These are phyloP conservation scores for Phialophora macrospora DNA, from an alignment of 2,329 filamentous ascomycete species.

Conservation along the genomic window DNA sequence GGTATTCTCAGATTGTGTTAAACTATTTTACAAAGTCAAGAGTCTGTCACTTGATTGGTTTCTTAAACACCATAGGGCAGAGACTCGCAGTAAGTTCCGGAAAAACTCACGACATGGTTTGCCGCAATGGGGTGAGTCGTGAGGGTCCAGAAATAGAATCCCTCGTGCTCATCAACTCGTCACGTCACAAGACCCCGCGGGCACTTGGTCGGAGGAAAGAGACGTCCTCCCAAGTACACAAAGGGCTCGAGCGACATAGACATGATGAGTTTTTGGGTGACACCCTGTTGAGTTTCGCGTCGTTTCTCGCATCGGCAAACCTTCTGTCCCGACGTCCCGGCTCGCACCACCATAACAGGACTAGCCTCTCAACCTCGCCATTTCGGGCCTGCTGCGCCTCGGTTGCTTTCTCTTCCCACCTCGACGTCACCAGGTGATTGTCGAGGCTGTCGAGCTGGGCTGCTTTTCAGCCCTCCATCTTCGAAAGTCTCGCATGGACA, in stretches of 20 bases:
- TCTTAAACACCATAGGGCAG: neutral
- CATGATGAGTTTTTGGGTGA: neutral
- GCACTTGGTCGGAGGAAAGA: neutral
- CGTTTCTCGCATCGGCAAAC: constrained; percentile 16
- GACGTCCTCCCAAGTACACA: too few species aligned
- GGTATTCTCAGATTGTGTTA: too few species aligned
- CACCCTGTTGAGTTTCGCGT: neutral
- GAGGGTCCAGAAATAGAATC: neutral
- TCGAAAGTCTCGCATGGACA: constrained; percentile 16
- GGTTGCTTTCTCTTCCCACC: neutral
- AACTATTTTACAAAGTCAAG: neutral
- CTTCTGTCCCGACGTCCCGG: constrained; percentile 6
- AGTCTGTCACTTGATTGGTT: too few species aligned
- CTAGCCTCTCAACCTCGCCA: neutral
- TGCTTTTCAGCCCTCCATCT: constrained; percentile 10
- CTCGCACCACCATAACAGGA: neutral
- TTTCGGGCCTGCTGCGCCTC: neutral
- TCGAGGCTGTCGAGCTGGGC: neutral
- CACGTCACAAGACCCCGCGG: neutral
- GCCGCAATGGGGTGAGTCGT: neutral
- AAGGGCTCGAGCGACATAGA: neutral
- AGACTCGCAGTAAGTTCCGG: neutral
- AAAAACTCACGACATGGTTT: neutral
- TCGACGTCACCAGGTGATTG: neutral
- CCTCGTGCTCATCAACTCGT: neutral